Conservation (phyloP, 2,329 filamentous ascomycete species). For the Diaporthe sp. region DNA sequence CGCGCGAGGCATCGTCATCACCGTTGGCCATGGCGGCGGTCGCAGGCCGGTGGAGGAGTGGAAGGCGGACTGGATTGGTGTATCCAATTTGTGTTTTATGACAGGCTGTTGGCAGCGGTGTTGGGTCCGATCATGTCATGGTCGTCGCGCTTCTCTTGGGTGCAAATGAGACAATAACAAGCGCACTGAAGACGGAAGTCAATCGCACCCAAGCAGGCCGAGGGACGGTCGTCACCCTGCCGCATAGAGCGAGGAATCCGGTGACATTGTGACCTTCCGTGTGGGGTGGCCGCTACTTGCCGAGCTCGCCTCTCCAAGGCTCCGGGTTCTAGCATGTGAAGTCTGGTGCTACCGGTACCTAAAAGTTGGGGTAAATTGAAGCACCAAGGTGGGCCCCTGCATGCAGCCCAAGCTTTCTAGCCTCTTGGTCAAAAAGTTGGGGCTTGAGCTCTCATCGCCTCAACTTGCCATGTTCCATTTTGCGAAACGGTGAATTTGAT, state of each 20-base stretch:
- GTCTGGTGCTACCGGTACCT: background rate
- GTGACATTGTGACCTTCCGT: constrained; percentile 24
- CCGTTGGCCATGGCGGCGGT: constrained; percentile 52
- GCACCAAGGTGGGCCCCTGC: constrained; percentile 1
- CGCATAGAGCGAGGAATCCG: constrained; percentile 37
- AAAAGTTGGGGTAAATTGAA: constrained; percentile 28
- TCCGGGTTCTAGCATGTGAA: constrained; percentile 36
- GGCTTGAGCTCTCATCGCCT: background rate
- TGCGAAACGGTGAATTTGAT: background rate
- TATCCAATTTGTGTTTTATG: background rate
- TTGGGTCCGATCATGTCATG: constrained; percentile 9
- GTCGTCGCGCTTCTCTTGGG: background rate
- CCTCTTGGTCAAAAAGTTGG: constrained; percentile 4
- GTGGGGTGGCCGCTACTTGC: constrained; percentile 31
- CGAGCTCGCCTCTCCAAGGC: constrained; percentile 16
- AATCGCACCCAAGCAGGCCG: background rate
- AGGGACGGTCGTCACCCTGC: constrained; percentile 5
- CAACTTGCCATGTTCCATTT: background rate
- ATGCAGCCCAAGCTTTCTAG: constrained; percentile 5
- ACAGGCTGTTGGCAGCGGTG: constrained; percentile 1
- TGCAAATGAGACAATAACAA: background rate
- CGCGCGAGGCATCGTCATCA: constrained; percentile 56
- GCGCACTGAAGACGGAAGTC: background rate
- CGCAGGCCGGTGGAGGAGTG: background rate
- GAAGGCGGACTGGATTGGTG: constrained; percentile 32